Evolutionary conservation across 306 rosid species (phyloP).

Genomic region (Acacia confusa): DNA sequence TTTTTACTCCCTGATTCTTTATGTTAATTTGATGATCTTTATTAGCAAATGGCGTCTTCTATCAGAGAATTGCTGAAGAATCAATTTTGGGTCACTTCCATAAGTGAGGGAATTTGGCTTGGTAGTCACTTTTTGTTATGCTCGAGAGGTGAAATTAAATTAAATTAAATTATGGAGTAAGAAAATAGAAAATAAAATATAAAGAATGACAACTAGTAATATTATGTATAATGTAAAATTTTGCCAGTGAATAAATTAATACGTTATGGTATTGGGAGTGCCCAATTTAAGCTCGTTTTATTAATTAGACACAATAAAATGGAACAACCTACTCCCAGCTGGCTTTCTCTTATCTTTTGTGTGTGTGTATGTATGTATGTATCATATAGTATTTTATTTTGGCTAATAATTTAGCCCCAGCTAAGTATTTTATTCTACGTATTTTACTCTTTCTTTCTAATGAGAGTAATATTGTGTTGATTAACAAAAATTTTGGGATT

Average conservation of each 20-base stretch:
- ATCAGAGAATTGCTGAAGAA: neutral
- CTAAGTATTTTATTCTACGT: no score
- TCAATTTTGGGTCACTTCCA: neutral
- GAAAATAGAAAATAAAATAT: neutral
- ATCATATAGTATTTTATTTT: no score
- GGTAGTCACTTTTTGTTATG: neutral
- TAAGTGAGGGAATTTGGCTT: neutral
- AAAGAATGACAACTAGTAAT: neutral
- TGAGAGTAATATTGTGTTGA: no score
- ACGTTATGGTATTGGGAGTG: neutral
- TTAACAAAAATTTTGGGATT: no score
- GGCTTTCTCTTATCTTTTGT: no score
- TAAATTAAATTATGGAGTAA: neutral
- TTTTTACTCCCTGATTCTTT: neutral
- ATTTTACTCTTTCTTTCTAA: no score
- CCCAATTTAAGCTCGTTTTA: neutral
- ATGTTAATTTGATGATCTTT: neutral
- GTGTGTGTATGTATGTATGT: no score
- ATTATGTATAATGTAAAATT: neutral
- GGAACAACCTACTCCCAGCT: neutral
- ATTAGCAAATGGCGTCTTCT: neutral
- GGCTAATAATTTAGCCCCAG: no score
- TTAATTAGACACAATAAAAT: neutral
- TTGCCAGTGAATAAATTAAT: neutral
- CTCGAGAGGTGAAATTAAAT: neutral